These are phyloP conservation scores for Handroanthus guayacan DNA, from an alignment of 257 asterid genomes.

Conservation along the genomic window DNA sequence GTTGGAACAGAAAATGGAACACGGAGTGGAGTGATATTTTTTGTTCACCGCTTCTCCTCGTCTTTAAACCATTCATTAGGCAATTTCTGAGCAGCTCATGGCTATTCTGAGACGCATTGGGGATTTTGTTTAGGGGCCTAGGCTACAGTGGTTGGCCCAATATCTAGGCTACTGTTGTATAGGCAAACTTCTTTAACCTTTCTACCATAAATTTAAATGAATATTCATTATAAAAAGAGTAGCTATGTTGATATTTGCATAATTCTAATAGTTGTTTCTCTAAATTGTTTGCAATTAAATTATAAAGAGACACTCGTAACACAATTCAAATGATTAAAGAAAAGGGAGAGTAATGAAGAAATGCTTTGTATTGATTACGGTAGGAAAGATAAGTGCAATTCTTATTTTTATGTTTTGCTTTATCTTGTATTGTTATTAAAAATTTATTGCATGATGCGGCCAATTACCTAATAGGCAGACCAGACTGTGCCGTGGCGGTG, in stretches of 20 bases:
- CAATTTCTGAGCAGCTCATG: conserved; percentile 13
- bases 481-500: neutral
- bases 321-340: neutral
- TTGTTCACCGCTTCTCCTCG: neutral
- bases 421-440: neutral
- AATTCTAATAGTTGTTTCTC: neutral
- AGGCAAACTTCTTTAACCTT: neutral
- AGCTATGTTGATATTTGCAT: neutral
- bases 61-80: conserved; percentile 19
- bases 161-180: neutral
- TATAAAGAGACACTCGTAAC: neutral
- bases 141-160: neutral
- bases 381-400: neutral
- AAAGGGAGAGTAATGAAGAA: neutral
- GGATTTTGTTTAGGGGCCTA: neutral
- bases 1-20: neutral
- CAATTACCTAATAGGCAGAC: neutral
- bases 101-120: neutral
- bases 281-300: neutral
- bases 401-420: neutral
- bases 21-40: neutral
- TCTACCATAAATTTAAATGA: neutral
- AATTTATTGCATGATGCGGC: neutral
- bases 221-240: neutral
- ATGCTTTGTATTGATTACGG: neutral